A percentile compares a stretch with the other conserved stretches of the same genome.
phyloP scores from a whole-genome alignment of 2,329 filamentous ascomycete genomes.

The Pyrenophora graminea region DNA sequence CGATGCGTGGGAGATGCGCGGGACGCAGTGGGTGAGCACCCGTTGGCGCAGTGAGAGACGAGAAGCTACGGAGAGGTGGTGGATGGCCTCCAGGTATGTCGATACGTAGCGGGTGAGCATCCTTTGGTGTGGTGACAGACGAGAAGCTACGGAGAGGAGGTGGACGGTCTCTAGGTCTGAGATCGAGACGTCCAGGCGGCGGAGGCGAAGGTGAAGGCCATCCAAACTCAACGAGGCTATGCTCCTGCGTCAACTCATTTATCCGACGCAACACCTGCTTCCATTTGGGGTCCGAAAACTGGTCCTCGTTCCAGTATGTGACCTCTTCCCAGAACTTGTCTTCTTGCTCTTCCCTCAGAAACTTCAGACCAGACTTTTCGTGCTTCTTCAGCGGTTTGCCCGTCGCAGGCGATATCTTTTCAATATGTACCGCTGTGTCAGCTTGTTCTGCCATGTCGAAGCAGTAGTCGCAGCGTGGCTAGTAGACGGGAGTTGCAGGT shows the following conservation, averaged over 20 bases:
- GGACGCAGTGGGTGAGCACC: conserved; percentile 4
- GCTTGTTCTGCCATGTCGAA: neutral
- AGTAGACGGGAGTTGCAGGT: too few relatives aligned
- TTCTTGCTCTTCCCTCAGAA: conserved; percentile 14
- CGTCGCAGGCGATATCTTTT: neutral
- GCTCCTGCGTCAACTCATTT: conserved; percentile 8
- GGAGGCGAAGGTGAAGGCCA: neutral
- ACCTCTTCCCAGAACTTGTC: conserved; percentile 11
- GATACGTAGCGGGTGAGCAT: too few relatives aligned
- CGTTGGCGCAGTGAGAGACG: conserved; percentile 8
- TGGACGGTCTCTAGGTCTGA: neutral
- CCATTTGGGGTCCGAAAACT: conserved; percentile 19
- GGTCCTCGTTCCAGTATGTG: conserved; percentile 13
- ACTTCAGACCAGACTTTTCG: conserved; percentile 21
- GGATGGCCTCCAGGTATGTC: neutral
- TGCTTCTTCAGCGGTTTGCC: conserved; percentile 14
- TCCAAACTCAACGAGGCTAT: conserved; percentile 2
- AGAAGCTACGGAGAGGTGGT: neutral
- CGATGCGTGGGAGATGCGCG: conserved; percentile 5
- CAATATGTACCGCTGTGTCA: neutral
- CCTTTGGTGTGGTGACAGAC: too few relatives aligned
- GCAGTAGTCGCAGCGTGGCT: too few relatives aligned
- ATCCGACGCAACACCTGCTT: conserved; percentile 6
- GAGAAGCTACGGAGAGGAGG: too few relatives aligned
- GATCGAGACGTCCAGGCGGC: neutral